phyloP scores from a whole-genome alignment of 2,329 filamentous ascomycete species.

The Fusarium coffeatum region DNA sequence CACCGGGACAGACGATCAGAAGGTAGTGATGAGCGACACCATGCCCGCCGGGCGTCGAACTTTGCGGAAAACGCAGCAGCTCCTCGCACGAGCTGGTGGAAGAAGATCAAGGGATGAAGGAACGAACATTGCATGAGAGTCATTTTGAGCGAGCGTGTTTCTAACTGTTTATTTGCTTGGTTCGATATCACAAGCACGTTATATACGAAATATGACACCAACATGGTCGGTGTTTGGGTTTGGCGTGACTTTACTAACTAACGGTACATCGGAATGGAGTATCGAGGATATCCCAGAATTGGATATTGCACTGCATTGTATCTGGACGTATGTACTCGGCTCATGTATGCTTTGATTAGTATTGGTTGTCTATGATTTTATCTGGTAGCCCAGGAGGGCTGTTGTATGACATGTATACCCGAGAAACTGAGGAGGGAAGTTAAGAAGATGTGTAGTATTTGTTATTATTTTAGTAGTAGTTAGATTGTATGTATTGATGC shows the following conservation, averaged over 20 bases:
- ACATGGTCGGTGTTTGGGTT: constrained; percentile 22
- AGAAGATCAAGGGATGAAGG: constrained; percentile 60
- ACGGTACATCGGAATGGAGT: constrained; percentile 32
- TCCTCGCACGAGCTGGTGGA: constrained; percentile 70
- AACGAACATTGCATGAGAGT: constrained; percentile 43
- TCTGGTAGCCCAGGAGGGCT: constrained; percentile 11
- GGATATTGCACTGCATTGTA: constrained; percentile 2
- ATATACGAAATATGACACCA: constrained; percentile 16
- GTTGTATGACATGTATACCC: constrained; percentile 37
- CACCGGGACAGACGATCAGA: constrained; percentile 53
- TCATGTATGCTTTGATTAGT: constrained; percentile 8
- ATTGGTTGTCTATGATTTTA: constrained; percentile 5
- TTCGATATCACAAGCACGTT: constrained; percentile 21
- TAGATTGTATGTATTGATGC: neutral
- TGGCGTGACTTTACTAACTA: constrained; percentile 27
- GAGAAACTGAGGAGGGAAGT: neutral
- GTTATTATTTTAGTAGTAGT: neutral
- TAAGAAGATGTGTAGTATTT: constrained; percentile 7
- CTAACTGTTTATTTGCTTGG: constrained; percentile 26
- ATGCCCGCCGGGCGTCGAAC: constrained; percentile 55
- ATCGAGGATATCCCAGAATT: constrained; percentile 23
- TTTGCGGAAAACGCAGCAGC: constrained; percentile 59
- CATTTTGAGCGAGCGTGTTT: constrained; percentile 46
- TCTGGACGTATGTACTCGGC: constrained; percentile 2
- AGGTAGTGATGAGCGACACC: constrained; percentile 59